These are phyloP conservation scores for Hypoxylon fragiforme DNA, from an alignment of 495 filamentous ascomycete species.

Conservation along the genomic window DNA sequence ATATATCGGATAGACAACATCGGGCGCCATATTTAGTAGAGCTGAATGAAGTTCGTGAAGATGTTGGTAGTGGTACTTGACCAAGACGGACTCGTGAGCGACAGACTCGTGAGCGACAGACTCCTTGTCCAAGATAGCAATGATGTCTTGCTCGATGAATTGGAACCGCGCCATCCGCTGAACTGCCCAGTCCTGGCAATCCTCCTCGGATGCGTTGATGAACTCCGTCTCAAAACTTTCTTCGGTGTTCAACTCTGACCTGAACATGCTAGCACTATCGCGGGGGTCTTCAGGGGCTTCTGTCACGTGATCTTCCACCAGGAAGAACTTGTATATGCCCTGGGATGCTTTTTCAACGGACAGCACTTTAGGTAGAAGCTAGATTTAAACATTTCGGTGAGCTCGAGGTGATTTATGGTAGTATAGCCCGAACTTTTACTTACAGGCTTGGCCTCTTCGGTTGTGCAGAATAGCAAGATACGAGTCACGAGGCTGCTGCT, in stretches of 20 bases:
- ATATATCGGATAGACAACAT: slow-evolving; percentile 7
- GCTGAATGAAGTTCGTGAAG: background rate
- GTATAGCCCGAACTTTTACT: background rate
- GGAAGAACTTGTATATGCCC: background rate
- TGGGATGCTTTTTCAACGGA: background rate
- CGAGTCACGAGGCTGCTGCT: background rate
- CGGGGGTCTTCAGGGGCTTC: background rate
- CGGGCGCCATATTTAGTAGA: background rate
- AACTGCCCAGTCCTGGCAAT: slow-evolving; percentile 7
- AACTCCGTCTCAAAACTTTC: slow-evolving; percentile 6
- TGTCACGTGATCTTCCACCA: too few relatives aligned
- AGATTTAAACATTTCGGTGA: background rate
- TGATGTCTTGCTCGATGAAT: slow-evolving; percentile 2
- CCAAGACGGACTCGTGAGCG: background rate
- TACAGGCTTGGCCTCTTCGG: slow-evolving; percentile 12
- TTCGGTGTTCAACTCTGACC: background rate
- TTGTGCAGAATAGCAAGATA: slow-evolving; percentile 11
- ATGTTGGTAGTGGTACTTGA: slow-evolving; percentile 1
- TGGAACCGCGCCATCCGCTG: slow-evolving; percentile 1
- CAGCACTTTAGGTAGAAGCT: slow-evolving; percentile 5
- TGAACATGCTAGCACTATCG: background rate
- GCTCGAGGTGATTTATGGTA: background rate
- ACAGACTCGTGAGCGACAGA: background rate
- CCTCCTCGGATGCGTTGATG: slow-evolving; percentile 8
- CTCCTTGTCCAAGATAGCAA: slow-evolving; percentile 4